Conservation (phyloP, 352 stramenopile genomes). For the Globisporangium lucens region DNA sequence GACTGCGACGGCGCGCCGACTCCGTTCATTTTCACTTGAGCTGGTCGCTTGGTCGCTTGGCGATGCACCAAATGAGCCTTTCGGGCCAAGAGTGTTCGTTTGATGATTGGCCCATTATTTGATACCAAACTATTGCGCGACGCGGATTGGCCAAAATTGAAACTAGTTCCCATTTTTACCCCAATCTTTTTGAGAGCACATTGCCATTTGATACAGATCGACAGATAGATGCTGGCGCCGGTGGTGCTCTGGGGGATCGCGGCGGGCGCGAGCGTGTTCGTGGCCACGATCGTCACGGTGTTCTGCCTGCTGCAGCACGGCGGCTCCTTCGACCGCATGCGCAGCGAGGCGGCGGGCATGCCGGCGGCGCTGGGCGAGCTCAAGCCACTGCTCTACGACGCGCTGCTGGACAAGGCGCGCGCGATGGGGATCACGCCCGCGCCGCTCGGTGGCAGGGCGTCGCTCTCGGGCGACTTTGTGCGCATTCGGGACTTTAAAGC, state of each 20-base stretch:
- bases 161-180: neutral
- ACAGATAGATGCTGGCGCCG: slow-evolving; percentile 34
- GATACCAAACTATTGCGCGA: neutral
- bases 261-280: slow-evolving; percentile 79
- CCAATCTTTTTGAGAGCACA: neutral
- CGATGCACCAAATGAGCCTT: neutral
- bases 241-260: slow-evolving; percentile 74
- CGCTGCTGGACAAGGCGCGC: slow-evolving; percentile 61
- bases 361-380: slow-evolving; percentile 49
- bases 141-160: neutral
- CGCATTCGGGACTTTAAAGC: slow-evolving; percentile 43
- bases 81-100: neutral
- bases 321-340: slow-evolving; percentile 88
- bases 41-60: neutral
- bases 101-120: neutral
- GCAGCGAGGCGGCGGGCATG: slow-evolving; percentile 67
- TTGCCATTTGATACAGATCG: neutral
- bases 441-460: slow-evolving; percentile 21
- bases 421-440: slow-evolving; percentile 31
- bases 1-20: slow-evolving; percentile 63
- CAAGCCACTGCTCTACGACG: slow-evolving; percentile 87
- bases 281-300: slow-evolving; percentile 76
- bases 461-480: slow-evolving; percentile 40
- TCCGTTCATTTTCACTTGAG: slow-evolving; percentile 59
- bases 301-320: slow-evolving; percentile 81